A percentile compares a stretch with the other conserved stretches of the same genome.
phyloP scores from a whole-genome alignment of 441 rosid genomes.

The Hura crepitans region DNA sequence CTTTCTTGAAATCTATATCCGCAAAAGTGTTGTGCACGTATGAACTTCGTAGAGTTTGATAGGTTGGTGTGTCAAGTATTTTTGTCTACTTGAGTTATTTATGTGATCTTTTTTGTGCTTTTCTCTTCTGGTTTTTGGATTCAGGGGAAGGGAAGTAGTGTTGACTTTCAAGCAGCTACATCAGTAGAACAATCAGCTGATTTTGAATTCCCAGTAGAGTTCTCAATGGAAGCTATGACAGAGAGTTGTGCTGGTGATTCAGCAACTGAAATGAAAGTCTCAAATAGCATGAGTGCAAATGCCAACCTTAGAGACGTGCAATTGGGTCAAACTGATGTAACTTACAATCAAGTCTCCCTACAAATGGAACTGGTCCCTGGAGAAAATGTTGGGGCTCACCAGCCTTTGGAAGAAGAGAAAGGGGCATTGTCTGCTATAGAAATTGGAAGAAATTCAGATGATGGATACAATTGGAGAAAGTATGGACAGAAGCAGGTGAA shows the following conservation, averaged over 20 bases:
- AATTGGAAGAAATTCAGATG: conserved; percentile 42
- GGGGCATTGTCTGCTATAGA: conserved; percentile 31
- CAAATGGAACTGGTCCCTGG: conserved; percentile 28
- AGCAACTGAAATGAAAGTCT: conserved; percentile 24
- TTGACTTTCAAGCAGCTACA: conserved; percentile 26
- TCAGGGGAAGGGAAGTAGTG: conserved; percentile 29
- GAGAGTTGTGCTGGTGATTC: conserved; percentile 28
- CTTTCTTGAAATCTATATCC: not conserved
- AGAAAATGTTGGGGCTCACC: conserved; percentile 22
- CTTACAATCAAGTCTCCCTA: conserved; percentile 18
- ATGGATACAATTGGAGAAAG: conserved; percentile 64
- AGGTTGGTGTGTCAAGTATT: not conserved
- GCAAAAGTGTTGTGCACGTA: not conserved
- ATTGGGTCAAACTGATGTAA: conserved; percentile 25
- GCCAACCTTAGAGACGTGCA: conserved; percentile 25
- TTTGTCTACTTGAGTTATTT: not conserved
- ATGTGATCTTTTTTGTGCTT: not conserved
- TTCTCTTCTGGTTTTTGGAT: not conserved
- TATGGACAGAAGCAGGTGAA: conserved; percentile 67
- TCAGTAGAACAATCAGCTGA: conserved; percentile 27
- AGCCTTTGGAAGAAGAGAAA: conserved; percentile 30
- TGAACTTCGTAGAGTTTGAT: not conserved
- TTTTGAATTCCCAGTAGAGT: conserved; percentile 35
- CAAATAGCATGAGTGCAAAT: conserved; percentile 23
- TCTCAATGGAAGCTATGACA: conserved; percentile 28